Conservation (phyloP, 177 flowering plant genomes). For the Vitis hybrid region DNA sequence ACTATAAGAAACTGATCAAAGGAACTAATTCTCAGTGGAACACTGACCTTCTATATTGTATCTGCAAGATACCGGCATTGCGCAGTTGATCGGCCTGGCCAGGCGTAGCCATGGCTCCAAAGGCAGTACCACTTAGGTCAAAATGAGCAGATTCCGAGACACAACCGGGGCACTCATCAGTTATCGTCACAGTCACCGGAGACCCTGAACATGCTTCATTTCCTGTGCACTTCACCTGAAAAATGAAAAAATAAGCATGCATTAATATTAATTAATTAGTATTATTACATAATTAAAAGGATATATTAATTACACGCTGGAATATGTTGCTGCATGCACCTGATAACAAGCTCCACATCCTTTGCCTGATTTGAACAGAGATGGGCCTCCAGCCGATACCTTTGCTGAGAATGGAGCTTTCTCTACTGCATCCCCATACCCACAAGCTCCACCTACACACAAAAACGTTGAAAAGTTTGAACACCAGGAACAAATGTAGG, state of each 20-base stretch:
- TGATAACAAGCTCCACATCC: constrained; percentile 65
- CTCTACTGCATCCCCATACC: constrained; percentile 49
- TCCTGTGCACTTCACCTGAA: constrained; percentile 52
- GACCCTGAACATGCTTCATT: constrained; percentile 59
- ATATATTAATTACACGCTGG: too few relatives aligned
- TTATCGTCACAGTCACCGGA: constrained; percentile 64
- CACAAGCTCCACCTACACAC: constrained; percentile 78
- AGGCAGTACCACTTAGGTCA: constrained; percentile 82
- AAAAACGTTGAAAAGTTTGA: not conserved
- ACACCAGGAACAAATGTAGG: too few relatives aligned
- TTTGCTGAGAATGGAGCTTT: constrained; percentile 53
- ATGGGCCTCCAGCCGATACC: constrained; percentile 61
- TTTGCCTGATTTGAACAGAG: constrained; percentile 16
- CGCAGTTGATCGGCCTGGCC: constrained; percentile 50
- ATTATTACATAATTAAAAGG: not conserved
- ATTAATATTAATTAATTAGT: not conserved
- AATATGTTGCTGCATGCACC: constrained; percentile 16
- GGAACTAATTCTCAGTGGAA: too few relatives aligned
- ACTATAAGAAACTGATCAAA: too few relatives aligned
- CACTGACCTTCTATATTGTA: constrained; percentile 14
- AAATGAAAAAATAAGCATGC: not conserved
- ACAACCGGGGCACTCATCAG: constrained; percentile 75
- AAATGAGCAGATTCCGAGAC: constrained; percentile 50
- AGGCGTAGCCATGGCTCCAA: constrained; percentile 75
- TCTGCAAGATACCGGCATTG: constrained; percentile 39